Conservation (phyloP, 805 yeast species). For the Novakomyces olei region DNA sequence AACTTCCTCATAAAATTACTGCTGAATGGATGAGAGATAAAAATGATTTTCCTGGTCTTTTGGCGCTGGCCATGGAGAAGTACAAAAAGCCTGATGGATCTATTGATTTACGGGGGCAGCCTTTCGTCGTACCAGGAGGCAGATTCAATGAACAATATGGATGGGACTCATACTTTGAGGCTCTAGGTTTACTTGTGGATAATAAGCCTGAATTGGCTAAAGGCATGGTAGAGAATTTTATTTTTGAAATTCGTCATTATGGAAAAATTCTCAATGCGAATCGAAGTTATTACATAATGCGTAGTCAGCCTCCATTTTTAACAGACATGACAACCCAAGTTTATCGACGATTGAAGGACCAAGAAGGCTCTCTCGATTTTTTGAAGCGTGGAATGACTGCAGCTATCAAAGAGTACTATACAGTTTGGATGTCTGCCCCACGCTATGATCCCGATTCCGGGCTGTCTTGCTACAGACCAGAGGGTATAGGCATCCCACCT, state of each 20-base stretch:
- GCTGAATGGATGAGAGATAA: constrained; percentile 57
- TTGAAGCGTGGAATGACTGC: constrained; percentile 43
- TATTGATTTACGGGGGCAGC: constrained; percentile 39
- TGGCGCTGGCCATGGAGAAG: constrained; percentile 52
- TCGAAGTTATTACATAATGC: constrained; percentile 67
- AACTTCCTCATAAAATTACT: constrained; percentile 51
- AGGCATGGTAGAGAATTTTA: constrained; percentile 82
- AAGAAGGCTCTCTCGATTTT: constrained; percentile 29
- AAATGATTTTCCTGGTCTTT: constrained; percentile 63
- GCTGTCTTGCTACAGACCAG: constrained; percentile 73
- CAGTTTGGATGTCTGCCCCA: constrained; percentile 60
- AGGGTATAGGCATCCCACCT: constrained; percentile 85
- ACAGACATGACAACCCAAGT: constrained; percentile 75
- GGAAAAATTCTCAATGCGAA: constrained; percentile 89
- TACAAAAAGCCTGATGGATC: constrained; percentile 23
- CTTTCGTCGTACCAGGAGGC: constrained; percentile 94
- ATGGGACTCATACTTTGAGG: constrained; percentile 92
- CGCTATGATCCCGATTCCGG: constrained; percentile 55
- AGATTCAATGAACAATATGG: constrained; percentile 91
- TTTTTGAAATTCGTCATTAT: constrained; percentile 71
- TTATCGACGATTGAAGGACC: constrained; percentile 27
- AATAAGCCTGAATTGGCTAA: constrained; percentile 46
- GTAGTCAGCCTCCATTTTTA: constrained; percentile 92
- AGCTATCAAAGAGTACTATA: constrained; percentile 66
- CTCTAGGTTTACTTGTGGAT: constrained; percentile 56